Conservation (phyloP, 495 filamentous ascomycete genomes). For the Annulohypoxylon nitens region DNA sequence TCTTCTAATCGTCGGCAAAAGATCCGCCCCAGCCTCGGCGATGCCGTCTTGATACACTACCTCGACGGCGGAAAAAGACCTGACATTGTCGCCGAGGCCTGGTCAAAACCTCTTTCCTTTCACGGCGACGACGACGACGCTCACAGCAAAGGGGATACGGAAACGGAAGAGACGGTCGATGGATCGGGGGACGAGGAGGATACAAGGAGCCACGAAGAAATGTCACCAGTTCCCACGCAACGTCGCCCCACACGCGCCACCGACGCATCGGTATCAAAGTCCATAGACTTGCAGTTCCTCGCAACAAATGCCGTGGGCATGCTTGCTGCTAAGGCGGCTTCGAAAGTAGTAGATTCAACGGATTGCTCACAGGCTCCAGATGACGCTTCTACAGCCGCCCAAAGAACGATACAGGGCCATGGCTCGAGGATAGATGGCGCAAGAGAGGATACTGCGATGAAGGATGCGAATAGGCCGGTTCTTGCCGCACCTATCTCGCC, state of each 20-base stretch:
- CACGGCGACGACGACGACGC: slow-evolving; percentile 45
- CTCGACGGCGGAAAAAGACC: slow-evolving; percentile 64
- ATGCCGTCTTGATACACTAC: slow-evolving; percentile 67
- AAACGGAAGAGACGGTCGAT: slow-evolving; percentile 43
- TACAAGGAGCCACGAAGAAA: slow-evolving; percentile 48
- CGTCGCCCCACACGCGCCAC: slow-evolving; percentile 31
- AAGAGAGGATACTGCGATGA: slow-evolving; percentile 39
- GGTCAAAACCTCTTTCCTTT: slow-evolving; percentile 44
- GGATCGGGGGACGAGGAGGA: slow-evolving; percentile 49
- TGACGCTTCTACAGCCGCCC: slow-evolving; percentile 40
- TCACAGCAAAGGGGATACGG: slow-evolving; percentile 45
- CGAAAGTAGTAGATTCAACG: slow-evolving; percentile 45
- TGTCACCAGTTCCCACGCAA: slow-evolving; percentile 46
- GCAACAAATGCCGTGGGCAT: slow-evolving; percentile 55
- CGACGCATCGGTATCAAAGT: slow-evolving; percentile 33
- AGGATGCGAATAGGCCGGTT: slow-evolving; percentile 45
- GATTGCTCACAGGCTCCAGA: slow-evolving; percentile 38
- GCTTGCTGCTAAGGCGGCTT: slow-evolving; percentile 48
- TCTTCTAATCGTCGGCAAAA: slow-evolving; percentile 60
- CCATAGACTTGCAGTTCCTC: slow-evolving; percentile 56
- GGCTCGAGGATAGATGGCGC: slow-evolving; percentile 26
- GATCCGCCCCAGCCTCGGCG: slow-evolving; percentile 61
- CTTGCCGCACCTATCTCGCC: slow-evolving; percentile 50
- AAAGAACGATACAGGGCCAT: slow-evolving; percentile 29
- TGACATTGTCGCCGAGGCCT: slow-evolving; percentile 61